Conservation (phyloP, 2,329 filamentous ascomycete genomes). For the Diaporthe ilicicola region DNA sequence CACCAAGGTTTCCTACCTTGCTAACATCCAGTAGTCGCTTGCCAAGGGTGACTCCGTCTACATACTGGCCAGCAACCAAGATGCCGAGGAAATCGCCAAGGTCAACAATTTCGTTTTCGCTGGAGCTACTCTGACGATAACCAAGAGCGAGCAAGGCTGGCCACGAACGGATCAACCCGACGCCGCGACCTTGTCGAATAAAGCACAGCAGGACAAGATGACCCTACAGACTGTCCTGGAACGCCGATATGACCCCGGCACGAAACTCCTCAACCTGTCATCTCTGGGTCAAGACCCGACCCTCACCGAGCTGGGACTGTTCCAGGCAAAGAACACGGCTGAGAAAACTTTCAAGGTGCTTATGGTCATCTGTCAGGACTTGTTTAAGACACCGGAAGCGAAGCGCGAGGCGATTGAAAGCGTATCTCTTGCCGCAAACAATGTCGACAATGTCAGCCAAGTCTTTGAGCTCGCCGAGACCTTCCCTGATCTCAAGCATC, state of each 20-base stretch:
- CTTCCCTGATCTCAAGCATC: constrained; percentile 85
- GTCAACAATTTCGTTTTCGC: constrained; percentile 76
- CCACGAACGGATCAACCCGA: constrained; percentile 50
- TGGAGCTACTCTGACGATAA: constrained; percentile 66
- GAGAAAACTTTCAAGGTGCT: constrained; percentile 92
- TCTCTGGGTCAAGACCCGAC: constrained; percentile 76
- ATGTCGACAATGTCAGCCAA: constrained; percentile 74
- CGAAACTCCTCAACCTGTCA: constrained; percentile 86
- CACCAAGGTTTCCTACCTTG: constrained; percentile 58
- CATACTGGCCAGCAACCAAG: constrained; percentile 71
- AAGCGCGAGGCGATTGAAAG: constrained; percentile 83
- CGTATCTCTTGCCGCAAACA: constrained; percentile 83
- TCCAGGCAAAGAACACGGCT: constrained; percentile 73
- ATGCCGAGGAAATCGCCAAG: constrained; percentile 71
- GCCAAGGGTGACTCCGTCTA: constrained; percentile 74
- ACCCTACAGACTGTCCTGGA: constrained; percentile 77
- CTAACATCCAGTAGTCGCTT: constrained; percentile 77
- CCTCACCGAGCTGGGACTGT: constrained; percentile 78
- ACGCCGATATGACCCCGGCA: constrained; percentile 74
- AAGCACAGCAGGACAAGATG: constrained; percentile 65
- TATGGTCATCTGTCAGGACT: constrained; percentile 83
- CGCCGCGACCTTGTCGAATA: constrained; percentile 23
- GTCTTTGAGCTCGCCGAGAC: constrained; percentile 80
- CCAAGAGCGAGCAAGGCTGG: constrained; percentile 52
- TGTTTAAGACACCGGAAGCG: constrained; percentile 76